Conservation (phyloP, 163 green algal species). For the Scenedesmus sp. region DNA sequence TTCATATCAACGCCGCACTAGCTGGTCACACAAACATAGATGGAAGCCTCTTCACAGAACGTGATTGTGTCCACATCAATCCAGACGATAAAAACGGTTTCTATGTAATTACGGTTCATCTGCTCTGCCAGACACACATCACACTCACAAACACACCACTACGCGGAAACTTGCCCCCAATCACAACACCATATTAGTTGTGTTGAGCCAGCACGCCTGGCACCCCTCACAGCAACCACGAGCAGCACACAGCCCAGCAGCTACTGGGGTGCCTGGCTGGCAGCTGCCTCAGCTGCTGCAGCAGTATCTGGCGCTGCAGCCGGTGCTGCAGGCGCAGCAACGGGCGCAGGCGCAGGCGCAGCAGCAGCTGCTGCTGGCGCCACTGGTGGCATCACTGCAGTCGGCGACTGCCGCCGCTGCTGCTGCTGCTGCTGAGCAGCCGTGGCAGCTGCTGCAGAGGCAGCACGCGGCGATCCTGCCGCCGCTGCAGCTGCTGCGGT, state of each 20-base stretch:
- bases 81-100: too few relatives aligned
- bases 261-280: background rate
- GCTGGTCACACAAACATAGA: too few relatives aligned
- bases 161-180: background rate
- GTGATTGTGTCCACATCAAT: too few relatives aligned
- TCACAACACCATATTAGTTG: too few relatives aligned
- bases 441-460: background rate
- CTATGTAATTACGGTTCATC: too few relatives aligned
- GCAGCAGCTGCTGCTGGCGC: too few relatives aligned
- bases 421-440: background rate
- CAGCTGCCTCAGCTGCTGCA: background rate
- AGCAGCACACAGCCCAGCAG: background rate
- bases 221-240: background rate
- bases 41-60: too few relatives aligned
- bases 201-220: too few relatives aligned
- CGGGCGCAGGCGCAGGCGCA: background rate
- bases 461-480: conserved; percentile 13
- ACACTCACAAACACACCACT: background rate
- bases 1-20: too few relatives aligned
- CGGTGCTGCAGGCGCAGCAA: background rate
- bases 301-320: background rate
- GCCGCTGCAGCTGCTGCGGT: conserved; percentile 20
- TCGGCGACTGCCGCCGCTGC: background rate
- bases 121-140: background rate
- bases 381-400: background rate